phyloP scores from a whole-genome alignment of 75 land plant species.

The Larix kaempferi region DNA sequence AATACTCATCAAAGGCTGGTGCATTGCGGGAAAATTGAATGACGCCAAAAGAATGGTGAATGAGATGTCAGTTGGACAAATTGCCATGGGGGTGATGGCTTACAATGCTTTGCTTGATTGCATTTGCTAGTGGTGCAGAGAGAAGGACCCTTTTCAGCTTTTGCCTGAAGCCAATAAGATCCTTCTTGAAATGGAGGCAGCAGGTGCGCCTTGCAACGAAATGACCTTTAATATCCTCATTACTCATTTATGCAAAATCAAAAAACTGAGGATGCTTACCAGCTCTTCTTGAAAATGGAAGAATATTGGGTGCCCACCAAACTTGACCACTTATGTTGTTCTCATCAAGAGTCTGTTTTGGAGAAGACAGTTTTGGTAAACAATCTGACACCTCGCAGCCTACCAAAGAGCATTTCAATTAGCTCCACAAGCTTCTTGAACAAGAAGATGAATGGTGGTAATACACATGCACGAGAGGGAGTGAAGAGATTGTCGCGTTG shows the following conservation, averaged over 20 bases:
- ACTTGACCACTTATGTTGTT: slow-evolving; percentile 29
- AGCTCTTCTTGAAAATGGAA: too few relatives aligned
- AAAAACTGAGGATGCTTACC: too few relatives aligned
- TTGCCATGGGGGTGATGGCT: slow-evolving; percentile 32
- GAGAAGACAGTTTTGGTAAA: too few relatives aligned
- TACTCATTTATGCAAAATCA: too few relatives aligned
- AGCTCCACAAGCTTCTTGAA: slow-evolving; percentile 48
- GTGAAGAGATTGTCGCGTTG: background rate
- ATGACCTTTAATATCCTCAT: slow-evolving; percentile 30
- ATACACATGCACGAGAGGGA: background rate
- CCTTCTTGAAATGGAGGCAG: slow-evolving; percentile 43
- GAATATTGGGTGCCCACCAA: slow-evolving; percentile 54
- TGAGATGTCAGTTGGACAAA: slow-evolving; percentile 53
- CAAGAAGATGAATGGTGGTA: background rate
- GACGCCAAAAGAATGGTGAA: slow-evolving; percentile 42
- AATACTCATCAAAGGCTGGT: slow-evolving; percentile 56
- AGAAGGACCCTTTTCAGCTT: slow-evolving; percentile 52
- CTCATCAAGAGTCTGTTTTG: slow-evolving; percentile 46
- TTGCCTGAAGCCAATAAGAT: slow-evolving; percentile 40
- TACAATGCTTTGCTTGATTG: slow-evolving; percentile 57
- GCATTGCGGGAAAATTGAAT: slow-evolving; percentile 38
- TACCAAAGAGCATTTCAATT: slow-evolving; percentile 65
- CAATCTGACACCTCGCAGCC: slow-evolving; percentile 2
- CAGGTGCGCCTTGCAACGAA: slow-evolving; percentile 53
- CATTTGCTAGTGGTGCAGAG: slow-evolving; percentile 45